phyloP scores from a whole-genome alignment of 441 rosid genomes.

The Pelargonium hybrid region DNA sequence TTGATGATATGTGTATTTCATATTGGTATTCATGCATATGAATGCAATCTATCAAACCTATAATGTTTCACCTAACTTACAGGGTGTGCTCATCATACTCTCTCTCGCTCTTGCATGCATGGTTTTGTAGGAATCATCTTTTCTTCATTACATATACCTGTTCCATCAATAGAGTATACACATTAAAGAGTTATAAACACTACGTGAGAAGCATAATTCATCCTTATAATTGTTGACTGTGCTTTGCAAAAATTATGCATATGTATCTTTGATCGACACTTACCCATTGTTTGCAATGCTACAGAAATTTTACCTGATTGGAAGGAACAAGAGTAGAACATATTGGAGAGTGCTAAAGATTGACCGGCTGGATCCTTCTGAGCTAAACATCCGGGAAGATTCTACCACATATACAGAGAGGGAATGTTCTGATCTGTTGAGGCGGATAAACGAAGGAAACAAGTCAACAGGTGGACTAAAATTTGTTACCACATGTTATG shows the following conservation, averaged over 20 bases:
- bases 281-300: slow-evolving; percentile 12
- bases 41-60: background rate
- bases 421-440: slow-evolving; percentile 42
- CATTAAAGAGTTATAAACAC: background rate
- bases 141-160: background rate
- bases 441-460: slow-evolving; percentile 60
- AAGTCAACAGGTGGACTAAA: slow-evolving; percentile 57
- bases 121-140: background rate
- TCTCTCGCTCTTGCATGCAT: background rate
- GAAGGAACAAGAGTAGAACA: slow-evolving; percentile 49
- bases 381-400: slow-evolving; percentile 45
- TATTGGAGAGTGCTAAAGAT: slow-evolving; percentile 57
- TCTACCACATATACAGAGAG: slow-evolving; percentile 42
- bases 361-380: slow-evolving; percentile 46
- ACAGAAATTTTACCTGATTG: slow-evolving; percentile 66
- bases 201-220: background rate
- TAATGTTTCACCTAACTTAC: background rate
- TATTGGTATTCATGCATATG: background rate
- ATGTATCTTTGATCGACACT: background rate
- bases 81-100: background rate
- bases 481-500: slow-evolving; percentile 58
- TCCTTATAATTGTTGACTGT: background rate
- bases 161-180: background rate
- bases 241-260: slow-evolving; percentile 10
- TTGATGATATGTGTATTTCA: background rate